Evolutionary conservation across 306 rosid species (phyloP), one percentile per base, ranked within the genome.

Genomic region (Trichosanthes truncata): DNA sequence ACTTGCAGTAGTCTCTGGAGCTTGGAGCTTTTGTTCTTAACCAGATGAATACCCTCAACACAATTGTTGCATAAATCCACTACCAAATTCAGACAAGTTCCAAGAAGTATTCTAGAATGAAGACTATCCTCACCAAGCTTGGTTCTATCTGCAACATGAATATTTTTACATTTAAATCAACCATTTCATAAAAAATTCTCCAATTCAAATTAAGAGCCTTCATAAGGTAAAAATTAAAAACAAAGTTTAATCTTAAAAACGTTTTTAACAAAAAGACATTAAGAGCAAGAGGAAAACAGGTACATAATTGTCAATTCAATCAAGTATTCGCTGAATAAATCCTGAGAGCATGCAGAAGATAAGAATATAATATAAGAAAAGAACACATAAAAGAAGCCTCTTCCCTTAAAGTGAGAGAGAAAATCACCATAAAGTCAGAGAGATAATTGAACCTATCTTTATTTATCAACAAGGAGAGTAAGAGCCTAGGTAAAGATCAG

Each of bases 1-100:
- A 81, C 84, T 83, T 91, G 96, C 81, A 83, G 81, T 57, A 91
- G 80, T 78, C 83, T 87, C 77, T 20, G 80, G 46, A 82, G 78
- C 74, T 79, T 83, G 69, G 86, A 84, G 71, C 81, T 87, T 82
- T 83, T 90, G 79, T 79, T 87, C 78, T 87, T 93, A 83, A 57
- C 83, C 76, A 87, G 80, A 89, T 83, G 93, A 82, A 90, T 87
- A 77, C 86, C 88, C 88, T 85, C 83, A n/a, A 90, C 86, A 88
- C 93, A 93, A 80, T 90, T 89, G 82, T 71, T 87, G 77, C 87
- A 82, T 85, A 90, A 81, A 78, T 88, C 78, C 80, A 90, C 86
- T 56, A 90, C 83, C 77, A 87, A 84, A 82, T 80, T 84, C 76
- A 90, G 77, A 84, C 90, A 91, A 80, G 96, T 83, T 84, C 90